These are phyloP conservation scores for Umbellularia californica DNA, from an alignment of 164 flowering plant species.

Conservation along the genomic window DNA sequence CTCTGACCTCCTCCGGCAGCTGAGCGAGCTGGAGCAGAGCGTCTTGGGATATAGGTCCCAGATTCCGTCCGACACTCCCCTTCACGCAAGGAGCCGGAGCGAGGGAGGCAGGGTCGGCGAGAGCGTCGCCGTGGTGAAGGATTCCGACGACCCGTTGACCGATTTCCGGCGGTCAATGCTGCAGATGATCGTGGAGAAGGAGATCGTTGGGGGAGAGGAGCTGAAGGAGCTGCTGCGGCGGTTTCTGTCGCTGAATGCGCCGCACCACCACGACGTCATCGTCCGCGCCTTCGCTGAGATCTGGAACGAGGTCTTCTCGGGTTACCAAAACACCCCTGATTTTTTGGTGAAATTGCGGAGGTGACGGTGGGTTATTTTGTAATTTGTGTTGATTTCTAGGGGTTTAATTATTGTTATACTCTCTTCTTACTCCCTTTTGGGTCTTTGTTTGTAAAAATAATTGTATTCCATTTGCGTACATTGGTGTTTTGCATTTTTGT, in stretches of 20 bases:
- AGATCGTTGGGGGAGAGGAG: slow-evolving; percentile 14
- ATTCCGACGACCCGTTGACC: slow-evolving; percentile 17
- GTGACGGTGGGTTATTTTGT: background rate
- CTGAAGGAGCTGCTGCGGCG: slow-evolving; percentile 12
- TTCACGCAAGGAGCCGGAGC: slow-evolving; percentile 6
- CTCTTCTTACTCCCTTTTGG: too few relatives aligned
- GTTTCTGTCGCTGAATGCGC: slow-evolving; percentile 16
- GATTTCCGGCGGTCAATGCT: slow-evolving; percentile 21
- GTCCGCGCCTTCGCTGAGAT: slow-evolving; percentile 19
- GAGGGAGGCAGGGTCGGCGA: slow-evolving; percentile 7
- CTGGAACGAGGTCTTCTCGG: slow-evolving; percentile 15
- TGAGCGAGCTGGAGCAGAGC: slow-evolving; percentile 19
- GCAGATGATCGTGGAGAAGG: slow-evolving; percentile 25
- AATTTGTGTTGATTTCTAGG: background rate
- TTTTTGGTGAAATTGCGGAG: slow-evolving; percentile 3
- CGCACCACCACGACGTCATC: slow-evolving; percentile 16
- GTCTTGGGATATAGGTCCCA: slow-evolving; percentile 4
- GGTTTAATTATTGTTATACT: background rate
- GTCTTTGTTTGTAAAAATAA: too few relatives aligned
- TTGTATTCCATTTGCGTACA: too few relatives aligned
- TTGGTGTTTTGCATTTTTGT: too few relatives aligned
- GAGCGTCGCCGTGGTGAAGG: slow-evolving; percentile 22
- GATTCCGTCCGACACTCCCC: background rate
- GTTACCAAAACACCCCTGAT: slow-evolving; percentile 11
- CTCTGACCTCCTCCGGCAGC: slow-evolving; percentile 19